Conservation (phyloP, 768 basidiomycete species). For the Auriculariales sp. region DNA sequence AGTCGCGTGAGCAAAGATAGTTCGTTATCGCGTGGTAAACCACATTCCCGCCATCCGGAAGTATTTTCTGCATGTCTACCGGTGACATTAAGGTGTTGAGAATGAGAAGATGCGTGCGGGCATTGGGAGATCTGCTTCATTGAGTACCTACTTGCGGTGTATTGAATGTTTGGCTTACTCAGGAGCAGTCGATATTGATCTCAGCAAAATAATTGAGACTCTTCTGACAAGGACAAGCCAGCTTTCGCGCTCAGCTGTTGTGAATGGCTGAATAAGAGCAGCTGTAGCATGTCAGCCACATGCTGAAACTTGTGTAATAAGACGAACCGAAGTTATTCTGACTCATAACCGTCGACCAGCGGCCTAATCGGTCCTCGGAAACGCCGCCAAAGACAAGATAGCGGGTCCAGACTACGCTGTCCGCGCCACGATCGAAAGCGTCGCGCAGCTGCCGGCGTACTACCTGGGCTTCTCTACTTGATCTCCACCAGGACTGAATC, state of each 20-base stretch:
- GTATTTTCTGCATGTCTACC: slow-evolving; percentile 13
- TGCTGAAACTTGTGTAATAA: not conserved
- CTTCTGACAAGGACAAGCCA: slow-evolving; percentile 52
- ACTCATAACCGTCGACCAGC: slow-evolving; percentile 17
- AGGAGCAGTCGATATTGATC: slow-evolving; percentile 32
- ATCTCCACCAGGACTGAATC: slow-evolving; percentile 64
- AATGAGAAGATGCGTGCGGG: slow-evolving; percentile 33
- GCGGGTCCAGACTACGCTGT: slow-evolving; percentile 25
- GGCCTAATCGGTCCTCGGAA: slow-evolving; percentile 17
- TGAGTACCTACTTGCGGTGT: not conserved
- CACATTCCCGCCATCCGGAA: not conserved
- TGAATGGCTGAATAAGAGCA: not conserved
- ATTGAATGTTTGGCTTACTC: slow-evolving; percentile 24
- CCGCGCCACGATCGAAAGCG: slow-evolving; percentile 24
- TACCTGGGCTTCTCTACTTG: slow-evolving; percentile 24
- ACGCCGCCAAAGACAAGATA: slow-evolving; percentile 48
- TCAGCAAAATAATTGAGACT: slow-evolving; percentile 32
- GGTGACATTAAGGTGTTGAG: slow-evolving; percentile 31
- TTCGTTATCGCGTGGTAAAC: not conserved
- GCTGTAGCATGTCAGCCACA: not conserved
- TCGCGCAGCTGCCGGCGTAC: slow-evolving; percentile 31
- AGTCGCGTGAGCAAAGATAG: slow-evolving; percentile 24
- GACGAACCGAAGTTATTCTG: not conserved
- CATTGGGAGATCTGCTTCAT: slow-evolving; percentile 29
- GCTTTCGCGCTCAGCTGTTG: slow-evolving; percentile 26